Evolutionary conservation across 345 rosid species (phyloP), one percentile per base, ranked within the genome.

Genomic region (Cardamine resedifolia): DNA sequence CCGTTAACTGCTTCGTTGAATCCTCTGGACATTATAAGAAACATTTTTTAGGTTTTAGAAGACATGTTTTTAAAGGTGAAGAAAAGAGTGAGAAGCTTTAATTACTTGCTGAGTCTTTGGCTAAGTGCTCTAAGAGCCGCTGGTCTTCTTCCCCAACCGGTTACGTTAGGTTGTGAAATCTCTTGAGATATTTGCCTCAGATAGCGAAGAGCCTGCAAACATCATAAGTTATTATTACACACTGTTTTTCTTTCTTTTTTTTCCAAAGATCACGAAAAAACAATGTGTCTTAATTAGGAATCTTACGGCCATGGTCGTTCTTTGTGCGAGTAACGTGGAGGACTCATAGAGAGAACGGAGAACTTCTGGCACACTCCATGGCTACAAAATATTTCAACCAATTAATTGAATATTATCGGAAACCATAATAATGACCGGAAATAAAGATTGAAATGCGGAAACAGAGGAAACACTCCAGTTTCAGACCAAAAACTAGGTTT

Each of bases 331-430:
- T 74, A 88, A 83, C 15, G 93, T 83, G 50, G 99, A 89, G 18
- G 99, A 95, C 75, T 95, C 97, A 43, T 95, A 95, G 44, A 95
- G 89, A 1, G 99, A 96, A 33, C 99, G 96, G 74, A 95, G 77
- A 60, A 95, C 99, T 85, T 95, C 99, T 19, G 99, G 97, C 58
- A 91, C 96, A 51, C 97, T 89, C 97, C 91, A 87, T 20, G 99
- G 96, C 99, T 95, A 58, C 51, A 81, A 43, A 41, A 31, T 21
- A 64, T 56, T 51, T 66, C 41, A 52, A 20, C 26, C 18, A 71
- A 65, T 2, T 19, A 23, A 45, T 21, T 45, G 23, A 68, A 1
- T 20, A 69, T 57, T 6, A 77, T 16, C 16, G 9, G 38, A 34
- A 55, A 10, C 43, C 21, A 24, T 11, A 26, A 12, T 9, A 18